Conservation (phyloP, 2,329 filamentous ascomycete species). For the Endoconidiophora polonica region DNA sequence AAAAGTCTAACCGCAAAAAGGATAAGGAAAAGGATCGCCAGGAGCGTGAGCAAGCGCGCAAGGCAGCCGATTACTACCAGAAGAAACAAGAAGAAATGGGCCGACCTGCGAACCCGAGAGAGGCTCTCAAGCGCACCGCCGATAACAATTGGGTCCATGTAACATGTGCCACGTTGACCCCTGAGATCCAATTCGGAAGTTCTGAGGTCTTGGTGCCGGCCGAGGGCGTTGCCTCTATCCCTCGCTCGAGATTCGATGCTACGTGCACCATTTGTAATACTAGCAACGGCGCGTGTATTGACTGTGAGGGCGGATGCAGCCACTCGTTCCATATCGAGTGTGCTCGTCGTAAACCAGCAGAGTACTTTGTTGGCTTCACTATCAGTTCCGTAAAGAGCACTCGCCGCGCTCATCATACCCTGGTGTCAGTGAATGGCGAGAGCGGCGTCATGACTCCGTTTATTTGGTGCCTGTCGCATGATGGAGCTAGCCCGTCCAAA, state of each 20-base stretch:
- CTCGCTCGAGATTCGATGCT: conserved; percentile 54
- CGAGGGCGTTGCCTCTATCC: conserved; percentile 77
- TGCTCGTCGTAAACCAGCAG: conserved; percentile 51
- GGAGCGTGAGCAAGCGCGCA: conserved; percentile 69
- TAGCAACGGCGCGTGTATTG: conserved; percentile 59
- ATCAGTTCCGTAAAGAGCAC: conserved; percentile 80
- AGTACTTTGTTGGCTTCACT: conserved; percentile 77
- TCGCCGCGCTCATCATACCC: conserved; percentile 61
- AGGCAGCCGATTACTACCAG: conserved; percentile 65
- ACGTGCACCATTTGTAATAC: conserved; percentile 72
- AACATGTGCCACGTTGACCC: conserved; percentile 77
- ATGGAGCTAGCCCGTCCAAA: conserved; percentile 42
- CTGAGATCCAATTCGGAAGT: conserved; percentile 84
- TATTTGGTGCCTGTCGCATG: conserved; percentile 84
- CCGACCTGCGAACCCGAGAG: conserved; percentile 67
- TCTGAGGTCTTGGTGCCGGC: conserved; percentile 67
- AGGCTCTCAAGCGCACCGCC: conserved; percentile 81
- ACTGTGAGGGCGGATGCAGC: conserved; percentile 56
- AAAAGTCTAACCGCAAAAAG: conserved; percentile 46
- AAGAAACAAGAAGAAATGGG: conserved; percentile 71
- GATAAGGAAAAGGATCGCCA: conserved; percentile 76
- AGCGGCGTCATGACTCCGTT: conserved; percentile 68
- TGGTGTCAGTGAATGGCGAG: conserved; percentile 66
- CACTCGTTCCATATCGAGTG: conserved; percentile 70
- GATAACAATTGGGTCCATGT: conserved; percentile 99